Base-by-base conservation (phyloP, 495 filamentous ascomycete species). In the Aspergillus wentii region DNA sequence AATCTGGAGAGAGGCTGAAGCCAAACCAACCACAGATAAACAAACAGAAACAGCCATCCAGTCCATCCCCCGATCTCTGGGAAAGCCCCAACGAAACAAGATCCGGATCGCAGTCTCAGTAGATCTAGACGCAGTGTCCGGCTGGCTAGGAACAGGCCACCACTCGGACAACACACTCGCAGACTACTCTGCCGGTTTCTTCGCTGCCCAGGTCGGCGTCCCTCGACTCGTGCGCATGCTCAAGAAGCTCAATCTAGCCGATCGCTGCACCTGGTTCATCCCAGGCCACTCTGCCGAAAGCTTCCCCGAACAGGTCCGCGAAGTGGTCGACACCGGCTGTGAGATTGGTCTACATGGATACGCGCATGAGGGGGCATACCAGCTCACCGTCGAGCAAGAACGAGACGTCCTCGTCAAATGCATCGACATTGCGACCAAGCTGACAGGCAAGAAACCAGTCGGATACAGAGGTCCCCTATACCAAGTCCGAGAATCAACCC, bases 321-420 rank as follows among this genome's bases (percentile, higher is more conserved):
- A 62, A 16, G 75, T 83, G 23, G 59, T 80, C 3, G 66, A 74
- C 0, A 69, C 67, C 16, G 76, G 76, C 3, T 66, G 61, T n/a
- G 78, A 83, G 46, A 70, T 82, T 28, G 78, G 66, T 0, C 59
- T 77, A 8, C 78, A 83, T 48, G 78, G 79, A 20, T 83, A 83
- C 49, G 68, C 71, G 10, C 76, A 79, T 40, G 76, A 82, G 46
- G 72, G 75, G 9, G 68, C 74, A 0, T 57, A 57, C 22, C 74
- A 79, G 42, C 64, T 80, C 51, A 77, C 72, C 0, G 65, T 65
- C 14, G 44, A 62, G n/a, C 77, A 82, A 60, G 77, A 80, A 46
- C 54, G 59, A 17, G 77, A 80, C 7, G 70, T 82, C 1, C 61
- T 82, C 17, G 45, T 50, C 14, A 68, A 68, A 40, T 79, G 78